These are phyloP conservation scores for Aspergillus luchuensis DNA, from an alignment of 2,329 filamentous ascomycete genomes.

Conservation along the genomic window DNA sequence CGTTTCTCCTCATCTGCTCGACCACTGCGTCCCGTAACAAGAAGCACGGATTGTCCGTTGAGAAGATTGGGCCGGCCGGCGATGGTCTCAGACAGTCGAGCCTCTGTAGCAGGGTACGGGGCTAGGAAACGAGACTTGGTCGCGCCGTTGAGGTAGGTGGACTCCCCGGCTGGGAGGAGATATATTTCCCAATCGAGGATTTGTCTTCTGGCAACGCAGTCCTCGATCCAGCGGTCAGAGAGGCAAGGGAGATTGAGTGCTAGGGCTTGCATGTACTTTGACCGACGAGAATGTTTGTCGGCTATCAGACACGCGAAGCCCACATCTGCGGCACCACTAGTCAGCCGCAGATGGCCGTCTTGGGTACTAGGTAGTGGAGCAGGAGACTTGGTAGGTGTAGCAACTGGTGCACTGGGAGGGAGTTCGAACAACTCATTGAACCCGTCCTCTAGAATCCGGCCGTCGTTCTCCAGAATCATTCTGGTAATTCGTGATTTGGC, in stretches of 20 bases:
- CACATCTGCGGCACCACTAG: conserved; percentile 53
- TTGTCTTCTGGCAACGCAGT: conserved; percentile 64
- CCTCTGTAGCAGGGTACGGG: conserved; percentile 60
- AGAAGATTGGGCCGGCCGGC: conserved; percentile 64
- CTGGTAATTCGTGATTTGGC: conserved; percentile 61
- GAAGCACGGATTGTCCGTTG: conserved; percentile 65
- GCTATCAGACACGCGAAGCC: conserved; percentile 86
- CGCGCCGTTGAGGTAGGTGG: conserved; percentile 72
- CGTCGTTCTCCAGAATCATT: conserved; percentile 71
- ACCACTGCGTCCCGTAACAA: conserved; percentile 66
- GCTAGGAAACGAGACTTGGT: conserved; percentile 71
- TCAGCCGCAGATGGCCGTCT: conserved; percentile 55
- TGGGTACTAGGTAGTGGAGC: conserved; percentile 11
- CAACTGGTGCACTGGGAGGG: conserved; percentile 30
- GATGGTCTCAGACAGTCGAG: conserved; percentile 61
- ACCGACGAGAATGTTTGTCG: conserved; percentile 79
- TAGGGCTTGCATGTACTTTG: conserved; percentile 93
- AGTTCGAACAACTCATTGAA: conserved; percentile 78
- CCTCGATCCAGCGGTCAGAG: conserved; percentile 75
- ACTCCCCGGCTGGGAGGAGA: conserved; percentile 81
- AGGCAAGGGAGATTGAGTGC: conserved; percentile 87
- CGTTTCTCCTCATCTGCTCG: conserved; percentile 66
- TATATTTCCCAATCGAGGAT: conserved; percentile 78
- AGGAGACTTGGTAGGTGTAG: conserved; percentile 33
- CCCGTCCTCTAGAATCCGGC: conserved; percentile 68